These are phyloP conservation scores for Linnemannia schmuckeri DNA, from an alignment of 192 early-diverging fungal species.

Conservation along the genomic window DNA sequence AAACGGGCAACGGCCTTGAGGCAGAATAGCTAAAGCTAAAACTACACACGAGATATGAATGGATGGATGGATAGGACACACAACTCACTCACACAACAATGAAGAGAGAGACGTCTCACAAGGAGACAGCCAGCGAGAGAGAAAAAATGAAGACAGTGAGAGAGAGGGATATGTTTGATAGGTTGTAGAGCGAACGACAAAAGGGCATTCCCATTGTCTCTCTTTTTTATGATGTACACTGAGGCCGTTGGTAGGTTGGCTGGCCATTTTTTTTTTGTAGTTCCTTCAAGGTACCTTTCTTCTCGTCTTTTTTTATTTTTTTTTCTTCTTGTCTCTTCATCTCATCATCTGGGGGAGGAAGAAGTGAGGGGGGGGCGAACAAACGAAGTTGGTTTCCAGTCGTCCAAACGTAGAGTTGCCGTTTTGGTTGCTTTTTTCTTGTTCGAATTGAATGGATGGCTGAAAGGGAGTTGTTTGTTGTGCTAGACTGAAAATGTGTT, in stretches of 20 bases:
- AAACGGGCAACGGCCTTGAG: background rate
- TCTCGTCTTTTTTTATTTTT: background rate
- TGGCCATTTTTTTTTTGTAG: background rate
- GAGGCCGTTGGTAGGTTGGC: background rate
- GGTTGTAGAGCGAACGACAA: slow-evolving; percentile 1
- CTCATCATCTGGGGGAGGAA: too few species aligned
- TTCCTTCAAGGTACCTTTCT: background rate
- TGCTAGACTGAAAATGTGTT: too few species aligned
- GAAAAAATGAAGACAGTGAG: too few species aligned
- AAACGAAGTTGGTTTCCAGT: background rate
- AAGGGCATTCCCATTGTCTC: background rate
- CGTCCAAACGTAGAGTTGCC: background rate
- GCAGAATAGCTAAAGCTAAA: slow-evolving; percentile 3
- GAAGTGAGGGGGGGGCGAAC: background rate
- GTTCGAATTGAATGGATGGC: background rate
- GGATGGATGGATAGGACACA: background rate
- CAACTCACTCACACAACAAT: background rate
- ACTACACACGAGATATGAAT: background rate
- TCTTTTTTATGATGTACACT: background rate
- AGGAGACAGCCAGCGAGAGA: background rate
- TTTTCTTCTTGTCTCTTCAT: background rate
- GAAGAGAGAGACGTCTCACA: background rate
- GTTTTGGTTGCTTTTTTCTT: slow-evolving; percentile 4
- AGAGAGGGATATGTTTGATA: background rate
- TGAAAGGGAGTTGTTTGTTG: background rate